These are phyloP conservation scores for Aspergillus candidus DNA, from an alignment of 2,329 filamentous ascomycete genomes.

Conservation along the genomic window DNA sequence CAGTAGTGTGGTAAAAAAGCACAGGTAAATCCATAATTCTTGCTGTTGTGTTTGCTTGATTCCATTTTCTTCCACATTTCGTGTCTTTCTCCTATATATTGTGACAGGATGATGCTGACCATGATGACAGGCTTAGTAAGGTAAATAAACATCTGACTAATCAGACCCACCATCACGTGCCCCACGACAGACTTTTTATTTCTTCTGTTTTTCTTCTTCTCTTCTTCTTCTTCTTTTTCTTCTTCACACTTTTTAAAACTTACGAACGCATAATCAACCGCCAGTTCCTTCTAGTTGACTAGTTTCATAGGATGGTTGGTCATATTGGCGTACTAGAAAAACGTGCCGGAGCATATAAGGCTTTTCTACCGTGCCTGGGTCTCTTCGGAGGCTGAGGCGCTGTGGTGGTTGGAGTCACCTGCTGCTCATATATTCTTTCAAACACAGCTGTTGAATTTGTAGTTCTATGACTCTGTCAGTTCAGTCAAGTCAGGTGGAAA, in stretches of 20 bases:
- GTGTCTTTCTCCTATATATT: too few species aligned
- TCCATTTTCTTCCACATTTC: too few species aligned
- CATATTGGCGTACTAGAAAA: slow-evolving; percentile 46
- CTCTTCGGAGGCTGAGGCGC: slow-evolving; percentile 21
- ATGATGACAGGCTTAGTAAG: too few species aligned
- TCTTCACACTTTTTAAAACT: slow-evolving; percentile 37
- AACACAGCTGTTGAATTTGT: too few species aligned
- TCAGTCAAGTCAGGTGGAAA: too few species aligned
- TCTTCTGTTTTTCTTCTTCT: slow-evolving; percentile 2
- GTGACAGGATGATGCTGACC: too few species aligned
- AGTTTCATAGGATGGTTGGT: slow-evolving; percentile 40
- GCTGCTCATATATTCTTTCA: slow-evolving; percentile 32
- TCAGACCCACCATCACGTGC: slow-evolving; percentile 12
- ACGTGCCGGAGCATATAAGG: slow-evolving; percentile 26
- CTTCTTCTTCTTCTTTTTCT: slow-evolving; percentile 12
- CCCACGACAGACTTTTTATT: not conserved
- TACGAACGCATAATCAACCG: slow-evolving; percentile 47
- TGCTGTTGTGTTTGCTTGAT: too few species aligned
- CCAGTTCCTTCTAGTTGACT: slow-evolving; percentile 29
- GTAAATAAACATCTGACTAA: too few species aligned
- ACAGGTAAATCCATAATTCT: too few species aligned
- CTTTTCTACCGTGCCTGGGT: slow-evolving; percentile 27
- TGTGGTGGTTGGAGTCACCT: slow-evolving; percentile 33
- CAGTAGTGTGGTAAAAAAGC: too few species aligned
- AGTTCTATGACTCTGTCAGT: too few species aligned